Evolutionary conservation across 805 yeast species (phyloP).

Genomic region (Teunomyces gatunensis): DNA sequence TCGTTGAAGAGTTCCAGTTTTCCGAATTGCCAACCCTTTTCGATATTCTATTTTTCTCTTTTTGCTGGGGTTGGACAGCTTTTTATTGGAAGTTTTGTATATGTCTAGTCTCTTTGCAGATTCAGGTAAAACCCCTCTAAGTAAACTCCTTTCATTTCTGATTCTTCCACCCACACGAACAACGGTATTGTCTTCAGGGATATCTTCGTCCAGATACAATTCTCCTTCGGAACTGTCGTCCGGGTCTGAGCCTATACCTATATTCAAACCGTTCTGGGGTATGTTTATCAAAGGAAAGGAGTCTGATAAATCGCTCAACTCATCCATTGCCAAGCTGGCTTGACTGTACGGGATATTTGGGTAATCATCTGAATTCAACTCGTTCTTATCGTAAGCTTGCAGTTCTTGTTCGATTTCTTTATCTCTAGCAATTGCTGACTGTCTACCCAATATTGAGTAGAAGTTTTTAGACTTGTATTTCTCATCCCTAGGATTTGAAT

Average conservation of each 20-base stretch:
- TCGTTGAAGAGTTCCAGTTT: constrained; percentile 13
- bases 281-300: not conserved
- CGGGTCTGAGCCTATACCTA: not conserved
- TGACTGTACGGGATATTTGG: not conserved
- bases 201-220: constrained; percentile 6
- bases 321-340: not conserved
- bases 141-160: constrained; percentile 26
- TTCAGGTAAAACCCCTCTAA: constrained; percentile 39
- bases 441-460: constrained; percentile 34
- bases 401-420: constrained; percentile 9
- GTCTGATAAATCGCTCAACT: not conserved
- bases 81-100: constrained; percentile 15
- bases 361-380: not conserved
- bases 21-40: constrained; percentile 37
- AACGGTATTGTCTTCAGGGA: constrained; percentile 13
- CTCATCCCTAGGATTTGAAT: constrained; percentile 37
- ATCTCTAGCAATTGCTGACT: constrained; percentile 8
- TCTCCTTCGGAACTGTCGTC: not conserved
- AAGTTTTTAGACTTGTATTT: constrained; percentile 37
- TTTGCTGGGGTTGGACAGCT: not conserved
- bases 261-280: not conserved
- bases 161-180: constrained; percentile 17
- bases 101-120: constrained; percentile 34
- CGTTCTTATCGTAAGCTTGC: constrained; percentile 2
- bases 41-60: constrained; percentile 18